Base-by-base conservation (phyloP, 768 basidiomycete species). In the Lactarius psammicola region DNA sequence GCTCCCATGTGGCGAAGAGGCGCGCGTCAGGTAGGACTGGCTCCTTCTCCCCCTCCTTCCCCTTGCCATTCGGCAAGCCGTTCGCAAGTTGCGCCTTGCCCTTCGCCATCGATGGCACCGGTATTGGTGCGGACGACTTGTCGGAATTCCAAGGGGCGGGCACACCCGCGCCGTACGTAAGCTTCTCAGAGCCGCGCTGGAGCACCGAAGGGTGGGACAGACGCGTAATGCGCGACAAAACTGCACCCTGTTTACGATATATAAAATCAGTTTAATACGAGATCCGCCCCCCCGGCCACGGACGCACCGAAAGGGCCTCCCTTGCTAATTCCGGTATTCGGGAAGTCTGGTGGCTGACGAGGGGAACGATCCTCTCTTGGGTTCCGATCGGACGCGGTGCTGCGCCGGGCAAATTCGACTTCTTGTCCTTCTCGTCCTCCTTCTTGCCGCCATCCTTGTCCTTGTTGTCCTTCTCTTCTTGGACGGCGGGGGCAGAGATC, bases 321-420 rank as follows among this genome's bases (percentile, higher is more conserved):
- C 86, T 80, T 10, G 89, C 84, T 55, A 93, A 78, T 59, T 86
- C 84, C 8, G 89, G 88, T 55, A 92, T 79, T 62, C 87, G 78
- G 15, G 86, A 87, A 1, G 78, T 77, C 68, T 90, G 88, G 61
- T 87, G 82, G 62, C 84, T 85, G 26, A 87, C 79, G 30, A 87
- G 80, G 1, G 89, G 87, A 2, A 86, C 81, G 31, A 94, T 76
- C 54, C 84, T 81, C 64, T 83, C 81, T 62, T 77, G 76, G 34
- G 75, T 74, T 38, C 84, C 81, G 55, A 80, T 74, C 6, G 79
- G 70, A 4, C 79, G 72, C 15, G 80, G 76, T 5, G 76, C 75
- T 0, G 76, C 76, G 10, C 73, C 71, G 0, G 82, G 82, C 56
- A 71, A 72, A 42, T 80, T 78, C n/a, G 80, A 77, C 63, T 76